Evolutionary conservation across 2,329 filamentous ascomycete genomes (phyloP), one percentile per base, ranked within the genome.

Genomic region (Penicillium sp.): DNA sequence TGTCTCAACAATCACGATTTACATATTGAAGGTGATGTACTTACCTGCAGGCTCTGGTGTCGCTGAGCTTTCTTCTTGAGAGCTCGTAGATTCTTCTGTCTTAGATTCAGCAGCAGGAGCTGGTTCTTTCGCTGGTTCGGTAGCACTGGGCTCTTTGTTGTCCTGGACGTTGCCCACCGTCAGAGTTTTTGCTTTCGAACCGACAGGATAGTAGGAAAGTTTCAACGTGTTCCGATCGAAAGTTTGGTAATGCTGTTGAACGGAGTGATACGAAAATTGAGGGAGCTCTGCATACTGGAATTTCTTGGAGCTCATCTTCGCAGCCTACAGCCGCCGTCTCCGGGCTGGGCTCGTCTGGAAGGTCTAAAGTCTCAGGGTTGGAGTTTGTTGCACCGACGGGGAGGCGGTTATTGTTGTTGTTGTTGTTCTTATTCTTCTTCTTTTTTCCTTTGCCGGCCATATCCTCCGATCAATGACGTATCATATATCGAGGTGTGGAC

Each of bases 221-320:
- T 71, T 63, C 57, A 73, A 64, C 65, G 76, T 76, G 63, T 72
- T 65, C 70, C 63, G 73, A 70, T 81, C 77, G 71, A 75, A 80
- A 52, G 76, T 77, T 71, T 80, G 77, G 71, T 80, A 81, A 64
- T 75, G 72, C 74, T 69, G 66, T 65, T 78, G 72, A 69, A 77
- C 73, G 57, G 70, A 73, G 68, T 79, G 76, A 72, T 80, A 81
- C 66, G 76, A 64, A 72, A 74, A 80, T 59, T 65, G 64, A 71
- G 78, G 73, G 72, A 79, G 64, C 58, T 77, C 61, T 73, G 78
- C 79, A 76, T 81, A 81, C 79, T 77, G 70, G 70, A 70, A 74
- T 58, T 67, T 53, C 54, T 26, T 33, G 46, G 60, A 56, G 58
- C 66, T 69, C 78, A 79, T 80, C 68, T 72, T 78, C 71, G 65